Conservation (phyloP, 306 rosid species). For the cucumber (Cucumis sativus) region DNA sequence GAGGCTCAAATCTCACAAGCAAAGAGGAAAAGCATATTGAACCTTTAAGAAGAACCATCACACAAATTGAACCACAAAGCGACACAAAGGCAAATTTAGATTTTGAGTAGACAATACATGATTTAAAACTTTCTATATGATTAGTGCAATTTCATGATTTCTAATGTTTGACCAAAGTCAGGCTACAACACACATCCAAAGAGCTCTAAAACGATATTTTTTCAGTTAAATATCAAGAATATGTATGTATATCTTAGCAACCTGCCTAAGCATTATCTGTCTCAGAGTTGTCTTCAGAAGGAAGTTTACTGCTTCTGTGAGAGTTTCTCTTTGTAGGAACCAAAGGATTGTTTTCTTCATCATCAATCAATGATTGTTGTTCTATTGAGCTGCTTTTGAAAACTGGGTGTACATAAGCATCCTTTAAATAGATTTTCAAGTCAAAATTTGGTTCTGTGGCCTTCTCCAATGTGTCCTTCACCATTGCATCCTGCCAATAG, state of each 20-base stretch:
- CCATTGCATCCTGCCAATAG: conserved; percentile 74
- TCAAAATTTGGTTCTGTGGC: conserved; percentile 72
- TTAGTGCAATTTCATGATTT: background rate
- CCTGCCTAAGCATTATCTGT: background rate
- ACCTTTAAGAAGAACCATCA: background rate
- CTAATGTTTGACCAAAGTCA: background rate
- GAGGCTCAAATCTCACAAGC: background rate
- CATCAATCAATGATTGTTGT: conserved; percentile 26
- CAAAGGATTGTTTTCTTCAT: conserved; percentile 69
- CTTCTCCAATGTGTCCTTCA: conserved; percentile 73
- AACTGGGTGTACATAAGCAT: conserved; percentile 66
- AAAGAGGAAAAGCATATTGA: background rate
- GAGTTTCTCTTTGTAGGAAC: conserved; percentile 56
- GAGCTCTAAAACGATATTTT: background rate
- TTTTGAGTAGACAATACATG: background rate
- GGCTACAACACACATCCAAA: conserved; percentile 4
- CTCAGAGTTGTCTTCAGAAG: conserved; percentile 22
- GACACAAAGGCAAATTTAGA: background rate
- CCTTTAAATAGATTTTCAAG: conserved; percentile 49
- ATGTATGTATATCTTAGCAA: background rate
- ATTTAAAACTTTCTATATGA: background rate
- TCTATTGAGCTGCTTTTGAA: conserved; percentile 32
- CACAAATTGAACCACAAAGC: background rate
- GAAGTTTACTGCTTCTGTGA: conserved; percentile 29
- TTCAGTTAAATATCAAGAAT: background rate